phyloP scores from a whole-genome alignment of 1,284 basidiomycete species.

The Sanghuangporus sanghuang region DNA sequence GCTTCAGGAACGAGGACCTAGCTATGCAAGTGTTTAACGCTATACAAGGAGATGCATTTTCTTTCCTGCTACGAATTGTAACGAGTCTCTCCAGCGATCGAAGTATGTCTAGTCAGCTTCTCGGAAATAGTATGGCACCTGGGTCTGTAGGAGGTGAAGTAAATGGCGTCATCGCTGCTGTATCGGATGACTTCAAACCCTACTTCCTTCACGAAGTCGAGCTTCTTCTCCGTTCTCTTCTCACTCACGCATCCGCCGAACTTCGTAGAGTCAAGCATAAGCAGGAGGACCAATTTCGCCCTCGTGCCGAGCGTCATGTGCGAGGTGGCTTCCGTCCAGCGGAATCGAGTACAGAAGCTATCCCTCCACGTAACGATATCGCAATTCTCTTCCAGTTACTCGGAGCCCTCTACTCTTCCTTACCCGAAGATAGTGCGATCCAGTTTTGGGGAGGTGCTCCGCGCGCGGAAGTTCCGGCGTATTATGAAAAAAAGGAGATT shows the following conservation, averaged over 20 bases:
- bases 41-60: slow-evolving; percentile 80
- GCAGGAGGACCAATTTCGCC: slow-evolving; percentile 80
- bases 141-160: slow-evolving; percentile 43
- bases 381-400: slow-evolving; percentile 82
- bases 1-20: slow-evolving; percentile 73
- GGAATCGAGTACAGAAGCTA: slow-evolving; percentile 32
- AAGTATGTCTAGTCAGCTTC: slow-evolving; percentile 34
- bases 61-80: slow-evolving; percentile 60
- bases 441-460: slow-evolving; percentile 80
- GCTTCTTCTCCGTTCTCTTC: slow-evolving; percentile 63
- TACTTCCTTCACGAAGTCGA: slow-evolving; percentile 68
- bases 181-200: slow-evolving; percentile 54
- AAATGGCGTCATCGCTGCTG: slow-evolving; percentile 45
- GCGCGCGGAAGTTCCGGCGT: slow-evolving; percentile 36
- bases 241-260: slow-evolving; percentile 80
- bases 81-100: slow-evolving; percentile 46
- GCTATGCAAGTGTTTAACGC: slow-evolving; percentile 80
- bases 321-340: slow-evolving; percentile 38
- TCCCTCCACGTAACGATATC: slow-evolving; percentile 70
- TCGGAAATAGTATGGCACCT: slow-evolving; percentile 40
- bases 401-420: slow-evolving; percentile 70
- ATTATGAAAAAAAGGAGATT: slow-evolving; percentile 52
- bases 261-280: slow-evolving; percentile 88
- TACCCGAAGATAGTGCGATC: slow-evolving; percentile 72
- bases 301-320: slow-evolving; percentile 51